Base-by-base conservation (phyloP, 805 yeast species). In the Peterozyma toletana region DNA sequence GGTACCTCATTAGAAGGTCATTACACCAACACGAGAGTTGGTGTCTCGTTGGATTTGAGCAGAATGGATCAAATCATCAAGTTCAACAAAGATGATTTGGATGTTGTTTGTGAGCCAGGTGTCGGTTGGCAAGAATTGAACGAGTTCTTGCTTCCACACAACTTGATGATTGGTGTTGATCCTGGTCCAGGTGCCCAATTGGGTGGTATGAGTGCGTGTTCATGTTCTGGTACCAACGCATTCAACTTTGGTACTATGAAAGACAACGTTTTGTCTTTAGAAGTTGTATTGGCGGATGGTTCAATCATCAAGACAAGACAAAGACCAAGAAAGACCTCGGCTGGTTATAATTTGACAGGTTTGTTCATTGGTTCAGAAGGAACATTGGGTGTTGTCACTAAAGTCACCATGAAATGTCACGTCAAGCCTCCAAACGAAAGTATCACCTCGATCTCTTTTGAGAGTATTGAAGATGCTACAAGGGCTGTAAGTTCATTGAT, bases 201-300 rank as follows among this genome's bases (percentile, higher is more conserved):
- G 46, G 89, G 84, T 29, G 90, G 90, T 3, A 83, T 84, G 90
- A 77, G 80, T 39, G 82, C 76, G 33, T 83, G 85, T 2, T 76
- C 83, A 9, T 84, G 87, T 40, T 78, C 85, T 13, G 90, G 89
- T 9, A 80, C 88, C n/a, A 83, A 83, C 53, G 87, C 90, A 2
- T 80, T 77, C 43, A 68, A 76, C 45, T 83, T 80, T 58, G 90
- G 90, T n/a, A 81, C 90, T 7, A 83, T 83, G 87, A 79, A 78
- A 51, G 86, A 82, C 47, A 82, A 83, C 56, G 83, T 84, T 21
- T 67, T 82, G 14, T 75, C 77, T 43, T 58, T 83, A 48, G 82
- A 86, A 2, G 87, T 80, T 18, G 91, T 83, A 9, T 64, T 83
- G 47, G 86, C 90, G 1, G 91, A 83, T 57, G 91, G 91, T 9